Conservation (phyloP, 164 flowering plant genomes). For the Kingdonia uniflora region DNA sequence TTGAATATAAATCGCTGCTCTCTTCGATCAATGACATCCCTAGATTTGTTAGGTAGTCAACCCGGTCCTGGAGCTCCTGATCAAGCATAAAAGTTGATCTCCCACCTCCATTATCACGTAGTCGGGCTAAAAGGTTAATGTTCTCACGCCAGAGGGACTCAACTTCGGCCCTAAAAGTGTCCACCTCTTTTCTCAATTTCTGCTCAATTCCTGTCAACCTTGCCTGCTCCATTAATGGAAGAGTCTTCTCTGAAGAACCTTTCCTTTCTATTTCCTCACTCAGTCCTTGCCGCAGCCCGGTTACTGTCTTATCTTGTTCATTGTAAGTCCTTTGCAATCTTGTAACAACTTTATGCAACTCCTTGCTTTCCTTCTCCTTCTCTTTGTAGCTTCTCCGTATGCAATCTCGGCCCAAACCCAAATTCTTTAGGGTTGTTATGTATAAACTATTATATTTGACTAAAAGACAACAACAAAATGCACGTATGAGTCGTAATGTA, state of each 20-base stretch:
- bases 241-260: conserved; percentile 22
- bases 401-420: no score
- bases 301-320: conserved; percentile 84
- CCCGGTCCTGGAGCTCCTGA: conserved; percentile 45
- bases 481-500: no score
- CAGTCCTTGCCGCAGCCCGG: conserved; percentile 52
- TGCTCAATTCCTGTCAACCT: conserved; percentile 78
- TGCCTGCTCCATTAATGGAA: conserved; percentile 38
- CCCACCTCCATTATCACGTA: conserved; percentile 32
- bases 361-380: conserved; percentile 70
- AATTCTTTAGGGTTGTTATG: no score
- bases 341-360: conserved; percentile 53
- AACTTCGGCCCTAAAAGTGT: conserved; percentile 50
- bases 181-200: conserved; percentile 65
- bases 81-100: conserved; percentile 50
- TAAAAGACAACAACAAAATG: no score
- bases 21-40: conserved; percentile 49
- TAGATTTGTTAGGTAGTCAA: conserved; percentile 53
- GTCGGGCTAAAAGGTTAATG: conserved; percentile 48
- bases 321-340: conserved; percentile 59
- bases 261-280: conserved; percentile 36
- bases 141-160: conserved; percentile 83
- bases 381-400: conserved; percentile 46
- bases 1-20: conserved; percentile 40
- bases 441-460: no score